These are phyloP conservation scores for Paraphoma chrysanthemicola DNA, from an alignment of 2,329 filamentous ascomycete species.

Conservation along the genomic window DNA sequence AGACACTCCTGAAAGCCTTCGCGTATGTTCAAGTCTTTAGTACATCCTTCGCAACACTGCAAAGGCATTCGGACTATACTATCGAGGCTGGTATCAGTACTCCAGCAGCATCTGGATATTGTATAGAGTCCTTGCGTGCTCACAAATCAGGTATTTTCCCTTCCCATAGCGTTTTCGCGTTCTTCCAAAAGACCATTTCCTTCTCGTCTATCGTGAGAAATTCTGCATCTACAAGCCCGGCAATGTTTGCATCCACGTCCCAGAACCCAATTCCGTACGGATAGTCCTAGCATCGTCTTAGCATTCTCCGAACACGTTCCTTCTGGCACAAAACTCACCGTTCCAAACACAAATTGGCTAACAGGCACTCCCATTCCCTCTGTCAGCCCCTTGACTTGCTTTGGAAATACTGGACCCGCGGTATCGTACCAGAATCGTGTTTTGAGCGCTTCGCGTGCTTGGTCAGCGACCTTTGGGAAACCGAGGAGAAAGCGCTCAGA, in stretches of 20 bases:
- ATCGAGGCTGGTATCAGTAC: no score
- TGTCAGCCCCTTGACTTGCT: slow-evolving; percentile 44
- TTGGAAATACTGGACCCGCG: slow-evolving; percentile 46
- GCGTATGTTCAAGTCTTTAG: no score
- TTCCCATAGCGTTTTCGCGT: slow-evolving; percentile 35
- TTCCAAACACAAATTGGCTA: slow-evolving; percentile 46
- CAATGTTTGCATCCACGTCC: slow-evolving; percentile 43
- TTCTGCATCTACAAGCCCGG: slow-evolving; percentile 30
- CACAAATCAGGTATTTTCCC: slow-evolving; percentile 20
- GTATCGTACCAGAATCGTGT: slow-evolving; percentile 47
- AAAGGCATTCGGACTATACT: no score
- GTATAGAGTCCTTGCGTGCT: not conserved
- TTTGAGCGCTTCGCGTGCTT: slow-evolving; percentile 37
- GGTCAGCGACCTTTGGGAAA: slow-evolving; percentile 32
- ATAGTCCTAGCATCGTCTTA: slow-evolving; percentile 32
- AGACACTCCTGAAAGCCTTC: no score
- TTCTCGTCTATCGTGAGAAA: slow-evolving; percentile 31
- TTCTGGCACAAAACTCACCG: no score
- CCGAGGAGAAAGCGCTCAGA: slow-evolving; percentile 43
- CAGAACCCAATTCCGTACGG: slow-evolving; percentile 49
- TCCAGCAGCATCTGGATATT: no score
- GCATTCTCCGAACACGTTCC: not conserved
- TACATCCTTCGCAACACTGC: no score
- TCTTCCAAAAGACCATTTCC: slow-evolving; percentile 34
- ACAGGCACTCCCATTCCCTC: slow-evolving; percentile 39